Percentiles rank a stretch among this genome's conserved stretches.
Conservation (phyloP, 176 grass and related monocot genomes). For the Pharus latifolius region DNA sequence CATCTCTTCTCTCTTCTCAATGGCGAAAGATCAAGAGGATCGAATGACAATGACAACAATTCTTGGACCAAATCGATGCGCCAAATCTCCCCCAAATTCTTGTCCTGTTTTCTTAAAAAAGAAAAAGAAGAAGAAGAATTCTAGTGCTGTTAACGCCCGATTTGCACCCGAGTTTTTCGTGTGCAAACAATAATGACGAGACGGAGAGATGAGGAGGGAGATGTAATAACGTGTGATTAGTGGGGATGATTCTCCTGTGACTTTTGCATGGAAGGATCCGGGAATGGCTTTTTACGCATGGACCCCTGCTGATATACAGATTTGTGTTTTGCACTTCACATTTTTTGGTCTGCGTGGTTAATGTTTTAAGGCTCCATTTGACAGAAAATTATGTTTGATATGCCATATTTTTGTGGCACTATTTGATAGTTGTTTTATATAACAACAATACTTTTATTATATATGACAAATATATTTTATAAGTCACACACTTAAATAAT, state of each 20-base stretch:
- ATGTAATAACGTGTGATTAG: slow-evolving; percentile 5
- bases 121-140: too few species aligned
- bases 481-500: too few species aligned
- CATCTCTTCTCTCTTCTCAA: slow-evolving; percentile 23
- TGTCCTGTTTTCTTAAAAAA: too few species aligned
- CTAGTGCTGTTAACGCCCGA: slow-evolving; percentile 4
- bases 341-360: too few species aligned
- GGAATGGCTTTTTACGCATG: not conserved
- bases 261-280: slow-evolving; percentile 5
- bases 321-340: too few species aligned
- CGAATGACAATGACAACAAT: not conserved
- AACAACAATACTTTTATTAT: too few species aligned
- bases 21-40: not conserved
- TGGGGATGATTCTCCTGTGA: not conserved
- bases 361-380: too few species aligned
- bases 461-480: too few species aligned
- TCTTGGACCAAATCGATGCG: not conserved
- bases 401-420: too few species aligned
- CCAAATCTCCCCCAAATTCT: slow-evolving; percentile 9
- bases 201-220: not conserved
- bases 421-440: too few species aligned
- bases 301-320: not conserved
- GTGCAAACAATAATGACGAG: not conserved
- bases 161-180: slow-evolving; percentile 30
- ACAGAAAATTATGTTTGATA: too few species aligned